Conservation (phyloP, 2,329 filamentous ascomycete species). For the Fusarium nematophilum region DNA sequence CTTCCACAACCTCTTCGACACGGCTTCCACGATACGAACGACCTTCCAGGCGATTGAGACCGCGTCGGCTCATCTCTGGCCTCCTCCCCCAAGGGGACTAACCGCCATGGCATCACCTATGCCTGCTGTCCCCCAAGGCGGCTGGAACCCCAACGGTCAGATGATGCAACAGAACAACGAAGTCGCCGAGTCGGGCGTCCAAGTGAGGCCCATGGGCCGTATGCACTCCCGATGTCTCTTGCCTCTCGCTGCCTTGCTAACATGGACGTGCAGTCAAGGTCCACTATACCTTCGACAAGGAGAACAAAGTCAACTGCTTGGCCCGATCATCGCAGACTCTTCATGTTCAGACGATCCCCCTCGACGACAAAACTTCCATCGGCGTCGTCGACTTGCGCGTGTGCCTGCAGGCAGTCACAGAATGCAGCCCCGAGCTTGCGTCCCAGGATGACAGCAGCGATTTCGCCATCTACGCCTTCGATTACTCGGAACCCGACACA, state of each 20-base stretch:
- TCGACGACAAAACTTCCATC: constrained; percentile 84
- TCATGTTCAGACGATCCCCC: constrained; percentile 80
- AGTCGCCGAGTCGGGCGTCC: constrained; percentile 61
- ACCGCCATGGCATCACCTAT: constrained; percentile 55
- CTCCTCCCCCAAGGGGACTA: constrained; percentile 38
- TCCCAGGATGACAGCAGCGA: constrained; percentile 80
- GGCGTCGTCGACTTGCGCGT: constrained; percentile 88
- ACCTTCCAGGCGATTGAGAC: constrained; percentile 11
- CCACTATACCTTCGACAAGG: constrained; percentile 93
- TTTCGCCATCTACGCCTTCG: constrained; percentile 96
- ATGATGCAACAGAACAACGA: constrained; percentile 46
- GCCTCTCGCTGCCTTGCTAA: constrained; percentile 30
- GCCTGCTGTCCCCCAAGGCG: constrained; percentile 47
- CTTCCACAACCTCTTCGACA: constrained; percentile 1
- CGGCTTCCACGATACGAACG: constrained; percentile 2
- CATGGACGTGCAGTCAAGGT: constrained; percentile 79
- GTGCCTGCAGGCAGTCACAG: constrained; percentile 84
- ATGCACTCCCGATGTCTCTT: constrained; percentile 49
- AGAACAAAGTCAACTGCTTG: constrained; percentile 88
- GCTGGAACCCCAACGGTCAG: constrained; percentile 48
- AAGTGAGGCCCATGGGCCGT: constrained; percentile 75
- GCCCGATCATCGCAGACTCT: constrained; percentile 85
- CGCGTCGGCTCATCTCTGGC: constrained; percentile 27
- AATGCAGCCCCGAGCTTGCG: constrained; percentile 83
- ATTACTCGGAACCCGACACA: constrained; percentile 94